These are phyloP conservation scores for Venturia carpophila DNA, from an alignment of 2,329 filamentous ascomycete genomes.

Conservation along the genomic window DNA sequence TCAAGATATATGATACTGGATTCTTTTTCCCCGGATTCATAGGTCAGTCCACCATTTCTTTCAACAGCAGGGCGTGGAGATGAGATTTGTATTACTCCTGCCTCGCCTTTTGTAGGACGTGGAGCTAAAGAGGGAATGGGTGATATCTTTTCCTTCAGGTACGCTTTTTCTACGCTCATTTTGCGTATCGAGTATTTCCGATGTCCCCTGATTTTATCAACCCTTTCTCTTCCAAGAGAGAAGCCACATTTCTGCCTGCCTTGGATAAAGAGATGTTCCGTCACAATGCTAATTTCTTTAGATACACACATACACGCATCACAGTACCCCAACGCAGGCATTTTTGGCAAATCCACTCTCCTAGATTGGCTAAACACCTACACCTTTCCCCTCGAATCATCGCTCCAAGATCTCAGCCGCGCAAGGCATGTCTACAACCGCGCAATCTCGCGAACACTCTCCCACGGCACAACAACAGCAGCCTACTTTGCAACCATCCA, in stretches of 20 bases:
- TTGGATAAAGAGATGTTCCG: not conserved
- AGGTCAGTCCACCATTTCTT: conserved; percentile 41
- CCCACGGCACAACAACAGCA: conserved; percentile 86
- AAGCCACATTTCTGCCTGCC: not conserved
- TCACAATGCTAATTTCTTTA: conserved; percentile 29
- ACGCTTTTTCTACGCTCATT: too few species aligned
- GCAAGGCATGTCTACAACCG: conserved; percentile 68
- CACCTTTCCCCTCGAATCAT: conserved; percentile 87
- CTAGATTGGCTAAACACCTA: conserved; percentile 91
- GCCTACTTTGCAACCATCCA: conserved; percentile 93
- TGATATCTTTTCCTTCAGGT: not conserved
- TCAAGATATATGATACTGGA: conserved; percentile 41
- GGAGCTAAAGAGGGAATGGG: not conserved
- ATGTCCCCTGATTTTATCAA: not conserved
- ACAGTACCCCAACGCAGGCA: conserved; percentile 88
- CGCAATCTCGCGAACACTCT: conserved; percentile 70
- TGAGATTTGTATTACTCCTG: not conserved
- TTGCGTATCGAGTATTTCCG: not conserved
- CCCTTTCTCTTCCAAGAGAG: not conserved
- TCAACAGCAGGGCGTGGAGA: not conserved
- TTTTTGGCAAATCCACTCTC: conserved; percentile 89
- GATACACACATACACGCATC: conserved; percentile 94
- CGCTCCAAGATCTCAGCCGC: conserved; percentile 54
- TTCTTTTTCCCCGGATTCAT: conserved; percentile 85
- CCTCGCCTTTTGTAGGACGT: not conserved